A percentile compares a stretch with the other conserved stretches of the same genome.
Evolutionary conservation across 371 early-diverging fungal genomes (phyloP).

Genomic region (Rhizomucor pusillus): DNA sequence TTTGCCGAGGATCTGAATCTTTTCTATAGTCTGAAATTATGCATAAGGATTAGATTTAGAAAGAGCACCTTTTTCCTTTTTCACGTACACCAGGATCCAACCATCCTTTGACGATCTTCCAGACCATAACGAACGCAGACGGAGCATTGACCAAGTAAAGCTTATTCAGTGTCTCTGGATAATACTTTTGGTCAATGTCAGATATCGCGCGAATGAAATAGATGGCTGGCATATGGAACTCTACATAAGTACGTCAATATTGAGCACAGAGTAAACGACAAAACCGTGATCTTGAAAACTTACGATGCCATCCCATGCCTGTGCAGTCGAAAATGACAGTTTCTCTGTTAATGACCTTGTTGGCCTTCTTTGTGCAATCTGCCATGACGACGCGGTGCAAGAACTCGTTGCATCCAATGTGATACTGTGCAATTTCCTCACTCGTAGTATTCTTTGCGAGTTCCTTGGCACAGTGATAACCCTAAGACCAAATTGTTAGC

Average conservation of each 20-base stretch:
- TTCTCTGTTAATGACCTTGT: conserved; percentile 68
- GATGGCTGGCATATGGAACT: conserved; percentile 77
- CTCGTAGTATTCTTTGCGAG: conserved; percentile 63
- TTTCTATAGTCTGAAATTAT: conserved; percentile 59
- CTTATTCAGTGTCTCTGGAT: conserved; percentile 80
- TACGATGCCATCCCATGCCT: conserved; percentile 74
- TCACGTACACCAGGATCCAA: conserved; percentile 69
- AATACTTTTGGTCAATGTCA: conserved; percentile 79
- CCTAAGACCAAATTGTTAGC: conserved; percentile 33
- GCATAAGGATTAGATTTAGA: background rate
- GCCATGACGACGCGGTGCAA: conserved; percentile 67
- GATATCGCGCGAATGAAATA: conserved; percentile 70
- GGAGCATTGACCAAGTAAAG: conserved; percentile 85
- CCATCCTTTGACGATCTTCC: conserved; percentile 81
- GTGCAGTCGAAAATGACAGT: conserved; percentile 84
- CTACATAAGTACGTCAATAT: conserved; percentile 34
- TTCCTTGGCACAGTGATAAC: conserved; percentile 72
- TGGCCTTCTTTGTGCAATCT: conserved; percentile 67
- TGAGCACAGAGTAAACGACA: too few species aligned
- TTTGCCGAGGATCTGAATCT: conserved; percentile 76
- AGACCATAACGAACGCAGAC: conserved; percentile 75
- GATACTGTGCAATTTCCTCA: conserved; percentile 68
- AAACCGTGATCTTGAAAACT: too few species aligned
- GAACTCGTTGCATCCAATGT: conserved; percentile 79
- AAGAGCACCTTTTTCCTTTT: background rate